phyloP scores from a whole-genome alignment of 768 basidiomycete species.

The Strobilomyces echinocephalus region DNA sequence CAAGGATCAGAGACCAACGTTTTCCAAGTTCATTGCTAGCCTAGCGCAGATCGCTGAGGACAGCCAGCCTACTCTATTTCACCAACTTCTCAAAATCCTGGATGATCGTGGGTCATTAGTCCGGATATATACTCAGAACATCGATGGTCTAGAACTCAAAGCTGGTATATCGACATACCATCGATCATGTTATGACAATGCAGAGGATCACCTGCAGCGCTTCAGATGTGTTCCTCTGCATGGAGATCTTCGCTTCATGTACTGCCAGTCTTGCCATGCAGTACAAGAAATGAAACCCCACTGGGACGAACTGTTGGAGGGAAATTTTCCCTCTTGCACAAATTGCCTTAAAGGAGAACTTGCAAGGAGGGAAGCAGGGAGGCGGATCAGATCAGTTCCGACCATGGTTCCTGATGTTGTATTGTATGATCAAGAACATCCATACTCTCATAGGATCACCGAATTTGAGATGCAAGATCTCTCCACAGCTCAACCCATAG shows the following conservation, averaged over 20 bases:
- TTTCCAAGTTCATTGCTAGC: not conserved
- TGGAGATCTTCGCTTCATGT: conserved; percentile 4
- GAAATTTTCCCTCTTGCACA: conserved; percentile 4
- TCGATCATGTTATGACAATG: not conserved
- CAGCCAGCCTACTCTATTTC: conserved; percentile 7
- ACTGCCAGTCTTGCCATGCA: conserved; percentile 5
- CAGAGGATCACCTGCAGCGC: not conserved
- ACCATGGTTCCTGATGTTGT: conserved; percentile 9
- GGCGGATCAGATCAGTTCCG: not conserved
- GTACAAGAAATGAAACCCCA: not conserved
- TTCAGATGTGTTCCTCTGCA: conserved; percentile 7
- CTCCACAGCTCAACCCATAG: not conserved
- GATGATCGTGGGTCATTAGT: conserved; percentile 3
- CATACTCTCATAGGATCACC: not conserved
- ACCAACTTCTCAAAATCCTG: conserved; percentile 9
- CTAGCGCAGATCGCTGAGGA: not conserved
- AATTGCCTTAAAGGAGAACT: not conserved
- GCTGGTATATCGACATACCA: conserved; percentile 6
- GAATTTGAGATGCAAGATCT: conserved; percentile 7
- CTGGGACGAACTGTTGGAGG: not conserved
- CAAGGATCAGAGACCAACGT: not conserved
- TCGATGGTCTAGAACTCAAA: conserved; percentile 9
- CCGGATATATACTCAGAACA: conserved; percentile 12
- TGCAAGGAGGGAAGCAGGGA: not conserved
- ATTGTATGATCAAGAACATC: conserved; percentile 9